Percentiles rank a stretch among this genome's conserved stretches.
Evolutionary conservation across 2,329 filamentous ascomycete species (phyloP).

Genomic region (Fusarium praegraminearum): DNA sequence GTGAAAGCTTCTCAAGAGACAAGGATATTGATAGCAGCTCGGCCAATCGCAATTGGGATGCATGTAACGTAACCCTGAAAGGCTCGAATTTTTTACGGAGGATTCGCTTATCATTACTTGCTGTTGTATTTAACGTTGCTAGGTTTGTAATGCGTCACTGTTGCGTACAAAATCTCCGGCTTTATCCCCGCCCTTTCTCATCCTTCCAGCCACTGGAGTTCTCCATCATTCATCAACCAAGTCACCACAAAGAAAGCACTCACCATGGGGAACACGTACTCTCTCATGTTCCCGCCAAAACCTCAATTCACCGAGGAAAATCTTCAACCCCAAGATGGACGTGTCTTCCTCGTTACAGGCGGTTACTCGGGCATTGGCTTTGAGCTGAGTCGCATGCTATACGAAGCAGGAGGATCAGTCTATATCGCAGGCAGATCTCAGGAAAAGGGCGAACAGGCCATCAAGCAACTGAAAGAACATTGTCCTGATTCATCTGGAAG

Average conservation of each 20-base stretch:
- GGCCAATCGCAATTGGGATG: neutral
- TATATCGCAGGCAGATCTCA: constrained; percentile 36
- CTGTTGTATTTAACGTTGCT: neutral
- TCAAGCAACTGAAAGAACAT: constrained; percentile 2
- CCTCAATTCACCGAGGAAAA: constrained; percentile 17
- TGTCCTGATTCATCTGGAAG: neutral
- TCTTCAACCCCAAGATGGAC: neutral
- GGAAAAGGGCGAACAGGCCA: constrained; percentile 12
- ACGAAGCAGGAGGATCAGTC: constrained; percentile 17
- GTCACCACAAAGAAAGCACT: neutral
- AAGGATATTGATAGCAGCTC: neutral
- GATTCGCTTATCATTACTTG: neutral
- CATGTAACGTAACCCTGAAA: neutral
- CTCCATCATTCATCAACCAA: neutral
- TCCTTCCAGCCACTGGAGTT: neutral
- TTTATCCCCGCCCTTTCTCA: neutral
- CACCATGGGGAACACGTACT: constrained; percentile 20
- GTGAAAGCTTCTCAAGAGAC: neutral
- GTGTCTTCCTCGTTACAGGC: constrained; percentile 34
- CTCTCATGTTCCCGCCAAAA: constrained; percentile 15
- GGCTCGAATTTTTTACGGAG: neutral
- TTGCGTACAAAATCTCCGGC: neutral
- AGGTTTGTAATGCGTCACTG: neutral
- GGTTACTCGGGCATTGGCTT: constrained; percentile 38
- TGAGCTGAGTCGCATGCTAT: constrained; percentile 27